These are phyloP conservation scores for Xylaria curta DNA, from an alignment of 495 filamentous ascomycete species.

Conservation along the genomic window DNA sequence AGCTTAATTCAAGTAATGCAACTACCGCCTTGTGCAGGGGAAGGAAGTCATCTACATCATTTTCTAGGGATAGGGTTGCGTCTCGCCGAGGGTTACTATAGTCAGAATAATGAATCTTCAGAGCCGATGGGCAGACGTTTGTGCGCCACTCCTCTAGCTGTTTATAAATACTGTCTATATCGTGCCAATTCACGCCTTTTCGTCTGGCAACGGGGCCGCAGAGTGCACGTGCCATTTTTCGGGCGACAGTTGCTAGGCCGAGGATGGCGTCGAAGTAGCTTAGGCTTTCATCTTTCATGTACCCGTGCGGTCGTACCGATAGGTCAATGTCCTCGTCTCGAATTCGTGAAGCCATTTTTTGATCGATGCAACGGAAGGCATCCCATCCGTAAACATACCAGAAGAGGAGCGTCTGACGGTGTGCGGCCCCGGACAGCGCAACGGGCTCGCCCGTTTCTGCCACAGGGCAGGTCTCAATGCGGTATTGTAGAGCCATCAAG, in stretches of 20 bases:
- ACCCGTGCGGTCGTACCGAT: not conserved
- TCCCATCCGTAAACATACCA: slow-evolving; percentile 16
- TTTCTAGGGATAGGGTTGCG: not conserved
- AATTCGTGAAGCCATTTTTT: slow-evolving; percentile 12
- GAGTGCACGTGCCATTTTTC: slow-evolving; percentile 8
- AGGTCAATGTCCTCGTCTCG: slow-evolving; percentile 19
- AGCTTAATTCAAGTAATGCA: slow-evolving; percentile 11
- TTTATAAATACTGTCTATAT: slow-evolving; percentile 12
- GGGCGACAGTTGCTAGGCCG: slow-evolving; percentile 8
- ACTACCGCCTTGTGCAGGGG: slow-evolving; percentile 7
- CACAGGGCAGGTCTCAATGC: slow-evolving; percentile 4
- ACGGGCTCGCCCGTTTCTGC: not conserved
- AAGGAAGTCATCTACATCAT: not conserved
- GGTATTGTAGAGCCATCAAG: slow-evolving; percentile 14
- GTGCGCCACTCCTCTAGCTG: slow-evolving; percentile 12
- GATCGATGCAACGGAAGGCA: slow-evolving; percentile 16
- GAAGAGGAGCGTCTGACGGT: slow-evolving; percentile 13
- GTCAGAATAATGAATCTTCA: not conserved
- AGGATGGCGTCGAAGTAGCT: slow-evolving; percentile 19
- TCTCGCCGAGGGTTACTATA: not conserved
- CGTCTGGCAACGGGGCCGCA: slow-evolving; percentile 1
- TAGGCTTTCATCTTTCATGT: slow-evolving; percentile 2
- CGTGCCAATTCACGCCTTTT: slow-evolving; percentile 6
- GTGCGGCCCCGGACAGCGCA: not conserved
- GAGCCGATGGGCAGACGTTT: not conserved